These are phyloP conservation scores for Penicillium expansum DNA, from an alignment of 2,329 filamentous ascomycete species.

Conservation along the genomic window DNA sequence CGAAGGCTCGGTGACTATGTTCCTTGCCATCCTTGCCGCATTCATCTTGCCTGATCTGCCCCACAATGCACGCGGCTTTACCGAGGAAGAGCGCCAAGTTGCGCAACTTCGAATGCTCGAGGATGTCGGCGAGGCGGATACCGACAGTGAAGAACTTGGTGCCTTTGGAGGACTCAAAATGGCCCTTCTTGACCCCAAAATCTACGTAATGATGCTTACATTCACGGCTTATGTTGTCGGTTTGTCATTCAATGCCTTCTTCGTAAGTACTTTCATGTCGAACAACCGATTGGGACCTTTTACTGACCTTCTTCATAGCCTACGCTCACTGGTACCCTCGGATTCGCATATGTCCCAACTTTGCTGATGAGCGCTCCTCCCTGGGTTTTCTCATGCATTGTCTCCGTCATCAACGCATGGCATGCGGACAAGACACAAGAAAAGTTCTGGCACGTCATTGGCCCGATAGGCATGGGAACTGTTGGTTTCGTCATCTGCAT, in stretches of 20 bases:
- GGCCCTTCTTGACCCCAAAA: slow-evolving; percentile 60
- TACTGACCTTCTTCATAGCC: slow-evolving; percentile 18
- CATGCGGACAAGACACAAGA: slow-evolving; percentile 57
- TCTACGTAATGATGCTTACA: slow-evolving; percentile 63
- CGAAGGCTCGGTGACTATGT: slow-evolving; percentile 56
- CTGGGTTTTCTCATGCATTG: slow-evolving; percentile 58
- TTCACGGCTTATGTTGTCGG: slow-evolving; percentile 62
- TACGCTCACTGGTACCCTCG: slow-evolving; percentile 28
- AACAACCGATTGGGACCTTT: not conserved
- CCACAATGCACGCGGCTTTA: slow-evolving; percentile 52
- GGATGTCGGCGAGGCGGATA: slow-evolving; percentile 58
- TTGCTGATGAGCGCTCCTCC: slow-evolving; percentile 40
- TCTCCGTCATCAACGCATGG: slow-evolving; percentile 57
- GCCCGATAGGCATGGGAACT: slow-evolving; percentile 54
- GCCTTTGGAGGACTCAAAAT: slow-evolving; percentile 55
- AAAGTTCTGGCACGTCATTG: slow-evolving; percentile 54
- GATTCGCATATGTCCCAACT: slow-evolving; percentile 27
- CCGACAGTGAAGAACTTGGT: slow-evolving; percentile 50
- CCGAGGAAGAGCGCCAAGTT: slow-evolving; percentile 43
- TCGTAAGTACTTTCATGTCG: slow-evolving; percentile 30
- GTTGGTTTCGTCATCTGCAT: slow-evolving; percentile 61
- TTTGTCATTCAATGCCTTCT: slow-evolving; percentile 56
- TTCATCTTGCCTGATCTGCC: slow-evolving; percentile 53
- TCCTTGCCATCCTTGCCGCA: slow-evolving; percentile 34
- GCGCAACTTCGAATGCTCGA: slow-evolving; percentile 57